Evolutionary conservation across 2,329 filamentous ascomycete species (phyloP).

Genomic region (Cladobotryum protrusum): DNA sequence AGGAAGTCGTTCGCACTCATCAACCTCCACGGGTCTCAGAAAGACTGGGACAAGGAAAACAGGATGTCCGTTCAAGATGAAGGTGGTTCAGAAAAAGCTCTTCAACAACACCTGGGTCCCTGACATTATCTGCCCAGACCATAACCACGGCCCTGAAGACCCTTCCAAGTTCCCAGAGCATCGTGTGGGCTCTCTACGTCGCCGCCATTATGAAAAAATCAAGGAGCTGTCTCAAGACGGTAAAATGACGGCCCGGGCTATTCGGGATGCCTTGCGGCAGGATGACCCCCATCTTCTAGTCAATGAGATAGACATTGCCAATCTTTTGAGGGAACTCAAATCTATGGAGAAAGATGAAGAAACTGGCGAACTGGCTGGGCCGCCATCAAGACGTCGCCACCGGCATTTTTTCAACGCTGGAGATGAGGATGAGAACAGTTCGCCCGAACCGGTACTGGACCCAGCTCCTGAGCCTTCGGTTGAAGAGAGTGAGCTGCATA

Average conservation of each 20-base stretch:
- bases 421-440: not conserved
- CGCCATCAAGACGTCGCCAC: not conserved
- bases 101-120: not conserved
- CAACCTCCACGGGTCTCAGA: not conserved
- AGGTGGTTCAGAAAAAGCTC: slow-evolving; percentile 3
- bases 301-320: not conserved
- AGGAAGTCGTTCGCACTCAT: not conserved
- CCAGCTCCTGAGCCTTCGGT: not conserved
- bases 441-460: not conserved
- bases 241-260: not conserved
- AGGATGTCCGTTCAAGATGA: slow-evolving; percentile 9
- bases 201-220: slow-evolving; percentile 1
- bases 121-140: not conserved
- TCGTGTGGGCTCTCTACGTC: not conserved
- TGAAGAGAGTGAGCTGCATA: not conserved
- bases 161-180: slow-evolving; percentile 1
- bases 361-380: not conserved
- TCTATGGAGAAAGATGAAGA: not conserved
- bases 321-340: not conserved
- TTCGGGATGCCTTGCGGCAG: not conserved
- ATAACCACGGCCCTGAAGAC: not conserved
- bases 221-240: not conserved
- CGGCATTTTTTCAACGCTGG: not conserved
- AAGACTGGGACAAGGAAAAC: slow-evolving; percentile 1
- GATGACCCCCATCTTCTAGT: not conserved